Conservation (phyloP, 768 basidiomycete genomes). For the Lanmaoa rubissima region DNA sequence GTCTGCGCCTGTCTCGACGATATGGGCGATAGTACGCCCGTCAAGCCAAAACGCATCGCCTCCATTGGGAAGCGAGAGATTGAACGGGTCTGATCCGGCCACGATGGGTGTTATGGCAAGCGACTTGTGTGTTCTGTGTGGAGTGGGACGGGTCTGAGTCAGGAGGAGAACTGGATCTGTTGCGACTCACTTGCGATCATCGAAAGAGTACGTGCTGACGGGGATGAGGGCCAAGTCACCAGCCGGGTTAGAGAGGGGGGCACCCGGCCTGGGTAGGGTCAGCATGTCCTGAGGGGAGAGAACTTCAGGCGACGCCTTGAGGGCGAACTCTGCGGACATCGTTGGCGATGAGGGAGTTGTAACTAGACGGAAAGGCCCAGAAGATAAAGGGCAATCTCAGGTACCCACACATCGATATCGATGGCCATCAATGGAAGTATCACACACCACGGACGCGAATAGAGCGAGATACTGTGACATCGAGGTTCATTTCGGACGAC, state of each 20-base stretch:
- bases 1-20: slow-evolving; percentile 51
- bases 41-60: slow-evolving; percentile 83
- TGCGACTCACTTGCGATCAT: slow-evolving; percentile 64
- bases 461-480: no score
- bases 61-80: slow-evolving; percentile 61
- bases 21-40: slow-evolving; percentile 65
- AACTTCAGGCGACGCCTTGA: slow-evolving; percentile 56
- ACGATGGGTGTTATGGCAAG: slow-evolving; percentile 62
- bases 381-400: slow-evolving; percentile 38
- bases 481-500: no score
- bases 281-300: slow-evolving; percentile 75
- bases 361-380: slow-evolving; percentile 50
- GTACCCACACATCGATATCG: slow-evolving; percentile 45
- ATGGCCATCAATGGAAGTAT: background rate
- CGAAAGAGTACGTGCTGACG: slow-evolving; percentile 66
- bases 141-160: background rate
- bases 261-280: slow-evolving; percentile 62
- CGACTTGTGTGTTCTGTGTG: slow-evolving; percentile 65
- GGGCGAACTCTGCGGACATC: slow-evolving; percentile 45
- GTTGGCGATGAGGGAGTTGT: slow-evolving; percentile 20
- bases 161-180: background rate
- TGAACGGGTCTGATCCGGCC: slow-evolving; percentile 45
- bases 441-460: background rate
- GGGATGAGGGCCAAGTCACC: slow-evolving; percentile 71
- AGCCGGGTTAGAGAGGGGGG: slow-evolving; percentile 60